A percentile compares a stretch with the other conserved stretches of the same genome.
Evolutionary conservation across 2,329 filamentous ascomycete genomes (phyloP).

Genomic region (Bipolaris oryzae): DNA sequence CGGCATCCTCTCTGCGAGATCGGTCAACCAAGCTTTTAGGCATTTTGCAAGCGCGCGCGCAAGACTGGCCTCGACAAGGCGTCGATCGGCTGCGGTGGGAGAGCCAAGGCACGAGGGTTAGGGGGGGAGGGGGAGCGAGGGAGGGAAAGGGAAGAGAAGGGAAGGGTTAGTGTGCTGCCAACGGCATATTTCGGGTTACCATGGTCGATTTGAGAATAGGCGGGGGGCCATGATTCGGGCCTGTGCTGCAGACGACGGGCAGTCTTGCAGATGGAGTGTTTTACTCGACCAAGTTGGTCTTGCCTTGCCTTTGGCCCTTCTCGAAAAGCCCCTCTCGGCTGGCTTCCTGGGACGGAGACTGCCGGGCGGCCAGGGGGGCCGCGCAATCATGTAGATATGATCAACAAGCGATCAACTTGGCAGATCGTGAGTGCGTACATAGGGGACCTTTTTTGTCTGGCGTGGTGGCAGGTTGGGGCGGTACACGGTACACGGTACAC

Average conservation of each 20-base stretch:
- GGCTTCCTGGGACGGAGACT: constrained; percentile 31
- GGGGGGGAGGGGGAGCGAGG: too few relatives aligned
- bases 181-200: constrained; percentile 22
- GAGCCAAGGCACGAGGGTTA: constrained; percentile 16
- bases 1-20: constrained; percentile 6
- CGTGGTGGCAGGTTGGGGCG: background rate
- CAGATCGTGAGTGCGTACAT: constrained; percentile 21
- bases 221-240: constrained; percentile 14
- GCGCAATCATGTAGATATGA: constrained; percentile 32
- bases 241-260: constrained; percentile 13
- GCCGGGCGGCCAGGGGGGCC: constrained; percentile 30
- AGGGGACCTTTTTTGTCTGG: background rate
- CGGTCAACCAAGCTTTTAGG: constrained; percentile 3
- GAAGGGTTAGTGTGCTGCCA: constrained; percentile 16
- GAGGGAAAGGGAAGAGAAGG: too few relatives aligned
- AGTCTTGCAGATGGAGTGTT: background rate
- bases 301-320: constrained; percentile 6
- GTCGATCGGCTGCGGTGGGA: constrained; percentile 21
- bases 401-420: constrained; percentile 23
- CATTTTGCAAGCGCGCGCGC: constrained; percentile 7
- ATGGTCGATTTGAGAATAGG: constrained; percentile 13
- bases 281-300: constrained; percentile 3
- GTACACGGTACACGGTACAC: too few relatives aligned
- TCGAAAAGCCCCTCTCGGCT: constrained; percentile 29
- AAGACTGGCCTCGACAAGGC: constrained; percentile 8